phyloP scores from a whole-genome alignment of 148 eudicot genomes.

The Drosera capensis region DNA sequence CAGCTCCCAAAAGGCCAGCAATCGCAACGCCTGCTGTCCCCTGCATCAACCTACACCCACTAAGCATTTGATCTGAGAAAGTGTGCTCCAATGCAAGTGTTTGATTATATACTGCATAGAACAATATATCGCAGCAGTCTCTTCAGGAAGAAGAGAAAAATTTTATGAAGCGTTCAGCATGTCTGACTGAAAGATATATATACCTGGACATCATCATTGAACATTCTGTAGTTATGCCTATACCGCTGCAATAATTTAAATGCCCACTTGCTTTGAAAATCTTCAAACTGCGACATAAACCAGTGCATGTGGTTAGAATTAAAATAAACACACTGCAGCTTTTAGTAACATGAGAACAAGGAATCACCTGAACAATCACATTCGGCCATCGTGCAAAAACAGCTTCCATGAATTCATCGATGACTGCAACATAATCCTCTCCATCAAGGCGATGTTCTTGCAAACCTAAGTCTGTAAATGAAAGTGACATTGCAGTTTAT shows the following conservation, averaged over 20 bases:
- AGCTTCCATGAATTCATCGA: conserved; percentile 97
- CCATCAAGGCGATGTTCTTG: conserved; percentile 94
- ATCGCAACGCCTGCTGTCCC: conserved; percentile 99
- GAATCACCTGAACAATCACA: conserved; percentile 77
- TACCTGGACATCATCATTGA: conserved; percentile 98
- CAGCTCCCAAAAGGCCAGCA: conserved; percentile 98
- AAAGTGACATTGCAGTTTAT: conserved; percentile 2
- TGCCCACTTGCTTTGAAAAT: conserved; percentile 99
- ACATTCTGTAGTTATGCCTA: conserved; percentile 81
- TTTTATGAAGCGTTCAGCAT: neutral
- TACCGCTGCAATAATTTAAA: conserved; percentile 87
- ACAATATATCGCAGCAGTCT: too few relatives aligned
- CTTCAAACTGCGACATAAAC: conserved; percentile 61
- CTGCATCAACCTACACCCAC: conserved; percentile 19
- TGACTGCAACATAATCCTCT: conserved; percentile 74
- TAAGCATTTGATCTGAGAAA: neutral
- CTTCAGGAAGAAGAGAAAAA: too few relatives aligned
- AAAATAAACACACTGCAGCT: neutral
- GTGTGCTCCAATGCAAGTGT: too few relatives aligned
- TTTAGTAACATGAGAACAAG: conserved; percentile 5
- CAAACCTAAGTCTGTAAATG: conserved; percentile 66
- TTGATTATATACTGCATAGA: too few relatives aligned
- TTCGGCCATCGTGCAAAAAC: conserved; percentile 95
- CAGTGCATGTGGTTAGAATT: neutral
- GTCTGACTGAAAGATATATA: neutral